These are phyloP conservation scores for Triticum urartu DNA, from an alignment of 176 grass and related monocot species.

Conservation along the genomic window DNA sequence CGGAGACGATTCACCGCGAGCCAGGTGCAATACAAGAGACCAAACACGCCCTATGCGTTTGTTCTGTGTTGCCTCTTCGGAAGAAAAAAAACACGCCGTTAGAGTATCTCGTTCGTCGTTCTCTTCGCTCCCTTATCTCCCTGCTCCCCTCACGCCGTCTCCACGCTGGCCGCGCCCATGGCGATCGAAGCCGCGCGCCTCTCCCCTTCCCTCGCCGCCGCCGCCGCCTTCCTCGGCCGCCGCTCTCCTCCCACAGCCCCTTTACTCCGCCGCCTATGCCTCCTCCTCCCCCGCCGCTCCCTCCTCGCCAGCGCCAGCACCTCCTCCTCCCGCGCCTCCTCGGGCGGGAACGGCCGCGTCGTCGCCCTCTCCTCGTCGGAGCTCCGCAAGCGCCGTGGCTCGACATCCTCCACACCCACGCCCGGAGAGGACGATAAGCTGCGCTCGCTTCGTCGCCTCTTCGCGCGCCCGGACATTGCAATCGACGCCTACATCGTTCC, in stretches of 20 bases:
- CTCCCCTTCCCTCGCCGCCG: slow-evolving; percentile 42
- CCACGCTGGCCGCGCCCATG: neutral
- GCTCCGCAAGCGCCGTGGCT: slow-evolving; percentile 57
- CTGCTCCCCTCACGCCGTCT: neutral
- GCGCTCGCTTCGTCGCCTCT: slow-evolving; percentile 55
- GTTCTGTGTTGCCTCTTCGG: no score
- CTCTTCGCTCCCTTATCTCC: neutral
- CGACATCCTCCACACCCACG: neutral
- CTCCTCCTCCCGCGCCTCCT: slow-evolving; percentile 6
- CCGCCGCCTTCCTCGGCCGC: slow-evolving; percentile 31
- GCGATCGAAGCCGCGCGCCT: slow-evolving; percentile 37
- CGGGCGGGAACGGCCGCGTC: slow-evolving; percentile 40
- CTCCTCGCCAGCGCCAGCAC: slow-evolving; percentile 13
- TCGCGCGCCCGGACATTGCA: slow-evolving; percentile 61
- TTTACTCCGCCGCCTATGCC: slow-evolving; percentile 30
- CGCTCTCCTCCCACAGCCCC: neutral
- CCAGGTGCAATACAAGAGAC: no score
- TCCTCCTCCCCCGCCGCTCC: slow-evolving; percentile 16
- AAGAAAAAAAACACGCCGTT: no score
- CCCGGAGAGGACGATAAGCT: slow-evolving; percentile 70
- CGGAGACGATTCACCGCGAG: no score
- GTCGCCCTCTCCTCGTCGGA: slow-evolving; percentile 68
- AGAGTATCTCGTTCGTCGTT: no score
- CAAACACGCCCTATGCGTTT: no score
- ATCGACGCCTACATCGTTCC: slow-evolving; percentile 94